Base-by-base conservation (phyloP, 495 filamentous ascomycete genomes). In the Wilcoxina mikolae region DNA sequence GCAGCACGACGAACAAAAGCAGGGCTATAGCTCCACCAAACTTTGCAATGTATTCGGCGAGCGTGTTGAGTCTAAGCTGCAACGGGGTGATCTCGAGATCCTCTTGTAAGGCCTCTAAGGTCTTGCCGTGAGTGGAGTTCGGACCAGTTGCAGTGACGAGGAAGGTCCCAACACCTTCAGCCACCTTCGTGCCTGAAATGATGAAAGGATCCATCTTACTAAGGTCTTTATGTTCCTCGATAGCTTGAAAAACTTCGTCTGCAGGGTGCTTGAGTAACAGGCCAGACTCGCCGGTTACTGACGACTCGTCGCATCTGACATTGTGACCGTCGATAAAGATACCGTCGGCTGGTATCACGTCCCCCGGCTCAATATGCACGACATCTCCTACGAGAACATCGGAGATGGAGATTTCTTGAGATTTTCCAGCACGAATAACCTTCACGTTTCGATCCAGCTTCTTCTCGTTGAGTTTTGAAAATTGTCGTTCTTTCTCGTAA, bases 381-480 rank as follows among this genome's bases (percentile, higher is more conserved):
- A 95, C 75, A 64, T 94, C 89, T 33, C 89, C 89, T n/a, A 84
- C 88, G 3, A 88, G 72, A 29, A 95, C 67, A 59, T 93, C 84
- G 61, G 83, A 77, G 29, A 94, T 76, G 0, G 82, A 87, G 29
- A 95, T 81, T 68, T 87, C 82, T 39, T 72, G 71, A 0, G 79
- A 82, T 60, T 77, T 82, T 41, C 86, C 87, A 3, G 84, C 88
- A 15, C 87, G 80, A 38, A 83, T 73, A 17, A 84, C 78, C 56
- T 87, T 88, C 53, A 93, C 76, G 29, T 73, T 63, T 41, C 85
- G 74, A 61, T 84, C 76, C 39, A 17, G 25, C 51, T 55, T 56
- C 53, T 83, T 83, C 58, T 78, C 80, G 64, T 83, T 83, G 33
- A 85, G 69, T 57, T 76, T 82, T 31, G 79, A 77, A 50, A 83